phyloP scores from a whole-genome alignment of 495 filamentous ascomycete genomes.

The Mycothermus thermophilus region DNA sequence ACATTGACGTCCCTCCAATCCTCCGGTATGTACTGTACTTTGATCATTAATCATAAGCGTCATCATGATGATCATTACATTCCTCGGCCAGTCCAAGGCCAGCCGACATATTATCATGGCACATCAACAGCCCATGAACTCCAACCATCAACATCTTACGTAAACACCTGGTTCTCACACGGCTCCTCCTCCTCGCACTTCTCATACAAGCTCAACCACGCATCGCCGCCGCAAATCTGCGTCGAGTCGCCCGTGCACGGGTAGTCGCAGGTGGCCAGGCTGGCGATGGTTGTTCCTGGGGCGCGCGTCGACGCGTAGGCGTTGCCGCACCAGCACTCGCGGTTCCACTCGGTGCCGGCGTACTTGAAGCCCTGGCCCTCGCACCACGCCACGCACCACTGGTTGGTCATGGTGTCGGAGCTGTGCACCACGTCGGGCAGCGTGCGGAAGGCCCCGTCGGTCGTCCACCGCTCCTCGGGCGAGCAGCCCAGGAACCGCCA shows the following conservation, averaged over 20 bases:
- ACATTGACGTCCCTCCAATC: too few relatives aligned
- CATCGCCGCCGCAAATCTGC: slow-evolving; percentile 30
- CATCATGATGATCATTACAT: too few relatives aligned
- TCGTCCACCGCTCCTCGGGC: slow-evolving; percentile 15
- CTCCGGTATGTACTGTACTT: too few relatives aligned
- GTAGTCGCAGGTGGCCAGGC: slow-evolving; percentile 21
- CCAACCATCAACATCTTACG: neutral
- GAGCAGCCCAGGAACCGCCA: slow-evolving; percentile 19
- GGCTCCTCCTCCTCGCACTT: slow-evolving; percentile 11
- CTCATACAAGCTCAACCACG: slow-evolving; percentile 20
- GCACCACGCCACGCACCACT: slow-evolving; percentile 44
- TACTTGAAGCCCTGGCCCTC: slow-evolving; percentile 28
- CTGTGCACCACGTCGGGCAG: slow-evolving; percentile 17
- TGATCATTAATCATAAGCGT: too few relatives aligned
- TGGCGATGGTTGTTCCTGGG: slow-evolving; percentile 14
- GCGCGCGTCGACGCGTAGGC: slow-evolving; percentile 12
- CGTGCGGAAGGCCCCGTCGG: slow-evolving; percentile 18
- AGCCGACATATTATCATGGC: too few relatives aligned
- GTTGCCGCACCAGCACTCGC: slow-evolving; percentile 55
- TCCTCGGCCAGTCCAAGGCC: too few relatives aligned
- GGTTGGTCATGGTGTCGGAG: slow-evolving; percentile 40
- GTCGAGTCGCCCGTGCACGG: slow-evolving; percentile 25
- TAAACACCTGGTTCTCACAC: slow-evolving; percentile 15
- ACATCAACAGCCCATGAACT: neutral
- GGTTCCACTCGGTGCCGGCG: slow-evolving; percentile 50